Base-by-base conservation (phyloP, 2,329 filamentous ascomycete species). In the Berkeleyomyces basicola region DNA sequence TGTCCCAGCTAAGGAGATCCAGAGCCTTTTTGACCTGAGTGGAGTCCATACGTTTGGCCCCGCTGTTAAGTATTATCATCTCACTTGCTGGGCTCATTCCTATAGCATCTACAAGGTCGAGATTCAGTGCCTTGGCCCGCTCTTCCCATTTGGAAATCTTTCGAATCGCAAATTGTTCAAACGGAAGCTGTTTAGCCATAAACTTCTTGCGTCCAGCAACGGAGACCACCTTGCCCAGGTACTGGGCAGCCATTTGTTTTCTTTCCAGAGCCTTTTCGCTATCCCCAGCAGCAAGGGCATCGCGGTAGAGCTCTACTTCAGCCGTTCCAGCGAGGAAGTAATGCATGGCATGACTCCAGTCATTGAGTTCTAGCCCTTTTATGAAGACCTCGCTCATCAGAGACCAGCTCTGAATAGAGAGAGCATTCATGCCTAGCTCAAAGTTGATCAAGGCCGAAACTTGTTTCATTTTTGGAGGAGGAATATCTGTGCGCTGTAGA, bases 51-150 rank as follows among this genome's bases (percentile, higher is more conserved):
- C 90, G 83, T 73, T 88, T 92, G 68, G 83, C 84, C 0, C 91
- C 92, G 69, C 89, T 91, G 91, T 91, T 97, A 68, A 97, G 83
- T 71, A 92, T 95, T 10, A 87, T 85, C 87, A 97, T 95, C 75
- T 97, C 93, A 69, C 90, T 82, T 0, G 89, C 77, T 0, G 93
- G 93, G 65, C 85, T 87, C 2, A 88, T 79, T 0, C 90, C 90
- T 7, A 95, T 78, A 0, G 87, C 90, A 68, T 97, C 92, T 1
- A 87, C 80, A 3, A 96, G 76, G 58, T 85, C 81, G 40, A 89
- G 74, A 1, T 79, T 77, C 72, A 84, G 81, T 55, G 80, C 77
- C 69, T 85, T 85, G 3, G 87, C 84, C 31, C 90, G 80, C 39
- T 84, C 82, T 69, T 95, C 86, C 91, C 91, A 96, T 72, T 95